Evolutionary conservation across 495 filamentous ascomycete species (phyloP), one percentile per base, ranked within the genome.

Genomic region (Daldinia concentrica): DNA sequence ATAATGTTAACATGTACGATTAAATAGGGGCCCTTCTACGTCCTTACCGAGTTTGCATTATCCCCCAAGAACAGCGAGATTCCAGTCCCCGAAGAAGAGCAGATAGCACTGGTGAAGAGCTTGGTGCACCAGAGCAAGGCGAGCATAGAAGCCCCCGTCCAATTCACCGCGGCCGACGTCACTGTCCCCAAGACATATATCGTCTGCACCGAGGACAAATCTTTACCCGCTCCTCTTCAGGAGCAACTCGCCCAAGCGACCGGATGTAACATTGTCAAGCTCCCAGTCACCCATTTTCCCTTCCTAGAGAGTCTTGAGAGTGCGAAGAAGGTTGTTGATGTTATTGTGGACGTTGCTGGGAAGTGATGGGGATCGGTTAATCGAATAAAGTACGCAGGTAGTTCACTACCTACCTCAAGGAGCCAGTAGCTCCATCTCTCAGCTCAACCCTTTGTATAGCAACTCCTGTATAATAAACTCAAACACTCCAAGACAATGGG

Each of bases 131-230:
- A 76, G 62, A 76, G 73, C 63, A 64, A 55, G 51, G 66, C 62
- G 3, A 70, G 69, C 24, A 1, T 72, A 11, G 62, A 68, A 58
- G 69, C 58, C 0, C 52, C 63, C 1, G 48, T 69, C 11, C 54
- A 70, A 12, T 70, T 57, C 51, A 62, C 66, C 11, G 73, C 73
- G 6, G 59, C 43, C 22, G 73, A 76, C 15, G 67, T 76, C n/a
- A 73, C 45, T 2, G 73, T 60, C 5, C 63, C 70, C 24, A 76
- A 73, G 66, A 69, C 71, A 32, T 76, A 73, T 26, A 73, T 76
- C 50, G 59, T 70, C 39, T 76, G 73, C 56, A 58, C 57, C 9
- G 45, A 67, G 12, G 73, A 76, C 41, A 34, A 45, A 30, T 62
- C 62, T 8, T 24, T 73, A n/a, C 71, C 71, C 3, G 43, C 64